Percentiles rank a stretch among this genome's conserved stretches.
phyloP scores from a whole-genome alignment of 768 basidiomycete species.

The Pilatotrama ljubarskyi region DNA sequence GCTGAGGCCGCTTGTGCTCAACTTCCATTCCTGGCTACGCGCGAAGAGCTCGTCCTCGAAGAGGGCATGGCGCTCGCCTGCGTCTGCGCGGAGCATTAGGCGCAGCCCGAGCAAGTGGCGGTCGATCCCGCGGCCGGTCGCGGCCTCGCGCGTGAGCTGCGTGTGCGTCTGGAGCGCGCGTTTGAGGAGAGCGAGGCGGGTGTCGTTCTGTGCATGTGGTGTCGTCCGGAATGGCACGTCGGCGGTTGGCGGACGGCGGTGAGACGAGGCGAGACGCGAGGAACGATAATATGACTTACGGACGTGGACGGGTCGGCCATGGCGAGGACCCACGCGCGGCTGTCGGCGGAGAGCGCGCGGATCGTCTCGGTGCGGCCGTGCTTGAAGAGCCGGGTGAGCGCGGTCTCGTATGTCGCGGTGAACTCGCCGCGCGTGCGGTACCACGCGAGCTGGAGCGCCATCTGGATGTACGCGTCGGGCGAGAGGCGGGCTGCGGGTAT shows the following conservation, averaged over 20 bases:
- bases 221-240: neutral
- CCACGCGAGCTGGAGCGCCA: constrained; percentile 91
- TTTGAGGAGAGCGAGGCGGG: constrained; percentile 52
- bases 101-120: constrained; percentile 87
- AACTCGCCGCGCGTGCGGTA: constrained; percentile 73
- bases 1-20: constrained; percentile 88
- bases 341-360: constrained; percentile 70
- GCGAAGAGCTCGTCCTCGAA: constrained; percentile 80
- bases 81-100: constrained; percentile 54
- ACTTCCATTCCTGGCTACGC: constrained; percentile 78
- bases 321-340: constrained; percentile 72
- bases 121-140: constrained; percentile 83
- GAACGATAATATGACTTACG: constrained; percentile 38
- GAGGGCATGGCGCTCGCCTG: constrained; percentile 58
- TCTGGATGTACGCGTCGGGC: constrained; percentile 88
- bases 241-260: neutral
- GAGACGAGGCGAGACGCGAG: neutral
- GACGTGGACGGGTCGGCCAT: constrained; percentile 59
- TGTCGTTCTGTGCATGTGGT: constrained; percentile 24
- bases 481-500: constrained; percentile 46
- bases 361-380: constrained; percentile 91
- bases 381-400: constrained; percentile 82
- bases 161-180: constrained; percentile 73
- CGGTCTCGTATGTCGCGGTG: constrained; percentile 93
- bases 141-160: constrained; percentile 71